Percentiles rank a stretch among this genome's conserved stretches.
These are phyloP conservation scores for Trametes coccinea DNA, from an alignment of 768 basidiomycete species.

Conservation along the genomic window DNA sequence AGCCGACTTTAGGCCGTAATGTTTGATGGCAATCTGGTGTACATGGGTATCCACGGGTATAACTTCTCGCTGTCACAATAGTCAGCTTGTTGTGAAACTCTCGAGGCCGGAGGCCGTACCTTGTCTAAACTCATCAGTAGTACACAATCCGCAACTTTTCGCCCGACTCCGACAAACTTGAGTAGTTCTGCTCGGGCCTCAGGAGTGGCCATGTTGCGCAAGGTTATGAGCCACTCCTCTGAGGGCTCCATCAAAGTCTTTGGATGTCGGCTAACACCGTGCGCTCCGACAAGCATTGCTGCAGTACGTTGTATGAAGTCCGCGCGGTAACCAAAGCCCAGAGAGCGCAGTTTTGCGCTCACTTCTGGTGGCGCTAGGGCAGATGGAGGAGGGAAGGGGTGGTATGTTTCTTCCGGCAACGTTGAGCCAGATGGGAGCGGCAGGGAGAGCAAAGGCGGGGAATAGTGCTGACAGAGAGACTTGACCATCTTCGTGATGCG, in stretches of 20 bases:
- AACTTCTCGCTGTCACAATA: conserved; percentile 60
- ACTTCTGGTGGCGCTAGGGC: conserved; percentile 60
- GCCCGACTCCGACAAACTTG: conserved; percentile 86
- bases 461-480: conserved; percentile 75
- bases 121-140: conserved; percentile 92
- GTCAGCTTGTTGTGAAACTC: background rate
- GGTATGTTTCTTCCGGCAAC: conserved; percentile 43
- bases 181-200: conserved; percentile 76
- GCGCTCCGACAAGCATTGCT: conserved; percentile 66
- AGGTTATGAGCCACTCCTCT: conserved; percentile 58
- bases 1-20: conserved; percentile 64
- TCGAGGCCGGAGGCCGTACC: conserved; percentile 41
- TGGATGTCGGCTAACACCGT: conserved; percentile 33
- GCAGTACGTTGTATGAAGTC: conserved; percentile 85
- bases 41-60: conserved; percentile 98
- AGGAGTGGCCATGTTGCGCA: conserved; percentile 51
- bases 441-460: conserved; percentile 61
- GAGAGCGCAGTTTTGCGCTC: conserved; percentile 61
- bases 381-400: conserved; percentile 85
- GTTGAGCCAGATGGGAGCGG: conserved; percentile 35
- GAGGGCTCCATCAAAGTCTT: conserved; percentile 43
- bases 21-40: conserved; percentile 80
- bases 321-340: conserved; percentile 97
- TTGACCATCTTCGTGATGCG: conserved; percentile 95
- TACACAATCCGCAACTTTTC: conserved; percentile 96